Evolutionary conservation across 2,329 filamentous ascomycete genomes (phyloP).

Genomic region (Sphaerulina musiva): DNA sequence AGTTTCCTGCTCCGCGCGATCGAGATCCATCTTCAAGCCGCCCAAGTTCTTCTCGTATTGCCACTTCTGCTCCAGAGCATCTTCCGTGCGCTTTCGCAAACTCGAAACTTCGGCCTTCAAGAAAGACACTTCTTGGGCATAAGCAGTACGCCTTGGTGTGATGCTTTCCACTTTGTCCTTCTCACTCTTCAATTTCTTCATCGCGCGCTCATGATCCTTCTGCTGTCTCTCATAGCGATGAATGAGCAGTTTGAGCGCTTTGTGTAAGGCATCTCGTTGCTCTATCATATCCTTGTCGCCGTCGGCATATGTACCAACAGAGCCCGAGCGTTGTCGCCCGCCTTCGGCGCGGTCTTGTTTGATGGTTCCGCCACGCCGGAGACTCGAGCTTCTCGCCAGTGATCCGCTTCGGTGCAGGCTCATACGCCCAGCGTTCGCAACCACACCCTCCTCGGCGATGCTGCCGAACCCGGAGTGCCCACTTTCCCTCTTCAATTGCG

Average conservation of each 20-base stretch:
- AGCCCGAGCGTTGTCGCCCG: slow-evolving; percentile 40
- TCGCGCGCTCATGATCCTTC: slow-evolving; percentile 73
- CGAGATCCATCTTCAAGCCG: slow-evolving; percentile 91
- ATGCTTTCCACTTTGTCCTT: slow-evolving; percentile 62
- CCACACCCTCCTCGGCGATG: slow-evolving; percentile 53
- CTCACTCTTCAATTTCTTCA: slow-evolving; percentile 69
- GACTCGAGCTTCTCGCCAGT: slow-evolving; percentile 48
- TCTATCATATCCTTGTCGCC: slow-evolving; percentile 82
- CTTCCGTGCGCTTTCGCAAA: slow-evolving; percentile 79
- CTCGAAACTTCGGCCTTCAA: slow-evolving; percentile 79
- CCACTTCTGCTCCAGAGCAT: slow-evolving; percentile 92
- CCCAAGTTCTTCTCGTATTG: slow-evolving; percentile 85
- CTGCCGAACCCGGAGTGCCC: slow-evolving; percentile 47
- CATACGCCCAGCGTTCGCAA: slow-evolving; percentile 30
- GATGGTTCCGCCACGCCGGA: slow-evolving; percentile 33
- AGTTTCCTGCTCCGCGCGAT: slow-evolving; percentile 90
- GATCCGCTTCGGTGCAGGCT: slow-evolving; percentile 49
- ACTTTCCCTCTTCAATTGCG: slow-evolving; percentile 53
- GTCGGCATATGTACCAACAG: slow-evolving; percentile 30
- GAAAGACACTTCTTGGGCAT: slow-evolving; percentile 72
- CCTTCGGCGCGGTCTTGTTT: slow-evolving; percentile 32
- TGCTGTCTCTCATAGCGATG: slow-evolving; percentile 80
- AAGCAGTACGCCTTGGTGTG: slow-evolving; percentile 68
- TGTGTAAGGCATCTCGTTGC: slow-evolving; percentile 86
- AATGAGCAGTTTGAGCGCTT: slow-evolving; percentile 75